phyloP scores from a whole-genome alignment of 108 stramenopile genomes.

The Fistulifera solaris region DNA sequence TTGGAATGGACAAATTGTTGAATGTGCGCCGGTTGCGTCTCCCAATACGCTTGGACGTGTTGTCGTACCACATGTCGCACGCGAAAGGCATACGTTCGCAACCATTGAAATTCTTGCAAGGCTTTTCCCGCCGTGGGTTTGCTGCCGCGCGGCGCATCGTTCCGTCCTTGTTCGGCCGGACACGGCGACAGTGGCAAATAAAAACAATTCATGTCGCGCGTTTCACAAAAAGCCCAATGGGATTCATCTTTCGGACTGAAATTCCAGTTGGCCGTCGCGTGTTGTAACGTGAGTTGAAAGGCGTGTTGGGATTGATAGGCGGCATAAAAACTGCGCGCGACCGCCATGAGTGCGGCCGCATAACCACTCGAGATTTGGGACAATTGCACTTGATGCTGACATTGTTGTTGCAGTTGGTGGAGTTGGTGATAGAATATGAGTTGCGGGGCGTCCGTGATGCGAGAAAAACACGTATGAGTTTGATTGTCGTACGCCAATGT shows the following conservation, averaged over 20 bases:
- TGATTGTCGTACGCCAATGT: slow-evolving; percentile 1
- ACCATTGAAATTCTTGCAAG: slow-evolving; percentile 8
- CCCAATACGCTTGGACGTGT: background rate
- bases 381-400: background rate
- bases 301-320: background rate
- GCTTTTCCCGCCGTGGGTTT: background rate
- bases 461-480: slow-evolving; percentile 11
- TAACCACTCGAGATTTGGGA: slow-evolving; percentile 7
- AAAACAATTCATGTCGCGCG: slow-evolving; percentile 6
- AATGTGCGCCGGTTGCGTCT: background rate
- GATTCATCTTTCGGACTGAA: slow-evolving; percentile 1
- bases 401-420: slow-evolving; percentile 5
- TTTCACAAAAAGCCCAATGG: slow-evolving; percentile 8
- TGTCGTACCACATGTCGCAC: slow-evolving; percentile 13
- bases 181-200: slow-evolving; percentile 3
- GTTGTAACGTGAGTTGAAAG: background rate
- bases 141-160: background rate
- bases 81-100: slow-evolving; percentile 13
- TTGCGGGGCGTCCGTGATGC: background rate
- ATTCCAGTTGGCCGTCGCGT: background rate
- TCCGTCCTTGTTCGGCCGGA: background rate
- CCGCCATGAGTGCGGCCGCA: background rate
- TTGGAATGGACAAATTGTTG: background rate
- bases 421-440: background rate
- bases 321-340: slow-evolving; percentile 8